Conservation (phyloP, 1,284 basidiomycete genomes). For the Irpex lacteus region DNA sequence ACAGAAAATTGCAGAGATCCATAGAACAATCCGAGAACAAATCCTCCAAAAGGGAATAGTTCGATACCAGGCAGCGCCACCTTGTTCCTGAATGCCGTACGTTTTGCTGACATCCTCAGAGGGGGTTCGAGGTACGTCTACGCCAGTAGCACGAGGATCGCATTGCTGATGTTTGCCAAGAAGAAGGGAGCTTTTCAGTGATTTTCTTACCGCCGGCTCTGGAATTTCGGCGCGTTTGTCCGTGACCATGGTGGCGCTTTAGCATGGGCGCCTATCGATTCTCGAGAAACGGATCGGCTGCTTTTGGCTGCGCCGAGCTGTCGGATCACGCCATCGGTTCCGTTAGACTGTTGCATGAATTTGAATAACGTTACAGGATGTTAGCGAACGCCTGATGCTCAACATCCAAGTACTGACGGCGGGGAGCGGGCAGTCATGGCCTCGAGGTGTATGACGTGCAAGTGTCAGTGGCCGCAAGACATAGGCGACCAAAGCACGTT, state of each 20-base stretch:
- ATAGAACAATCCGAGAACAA: background rate
- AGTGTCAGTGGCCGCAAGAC: background rate
- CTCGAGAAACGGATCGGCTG: background rate
- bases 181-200: background rate
- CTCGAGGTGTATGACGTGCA: background rate
- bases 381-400: background rate
- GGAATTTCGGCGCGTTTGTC: background rate
- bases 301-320: background rate
- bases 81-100: background rate
- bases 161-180: background rate
- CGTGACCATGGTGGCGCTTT: background rate
- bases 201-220: background rate
- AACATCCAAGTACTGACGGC: no score
- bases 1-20: background rate
- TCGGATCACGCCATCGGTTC: background rate
- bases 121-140: background rate
- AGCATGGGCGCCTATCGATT: background rate
- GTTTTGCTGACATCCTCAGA: background rate
- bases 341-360: conserved; percentile 1
- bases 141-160: background rate
- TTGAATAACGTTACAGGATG: background rate
- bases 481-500: no score
- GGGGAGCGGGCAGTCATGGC: background rate
- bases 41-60: background rate
- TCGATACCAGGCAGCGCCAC: background rate